Percentiles rank a stretch among this genome's conserved stretches.
Evolutionary conservation across 2,329 filamentous ascomycete genomes (phyloP).

Genomic region (Erysiphe pulchra): DNA sequence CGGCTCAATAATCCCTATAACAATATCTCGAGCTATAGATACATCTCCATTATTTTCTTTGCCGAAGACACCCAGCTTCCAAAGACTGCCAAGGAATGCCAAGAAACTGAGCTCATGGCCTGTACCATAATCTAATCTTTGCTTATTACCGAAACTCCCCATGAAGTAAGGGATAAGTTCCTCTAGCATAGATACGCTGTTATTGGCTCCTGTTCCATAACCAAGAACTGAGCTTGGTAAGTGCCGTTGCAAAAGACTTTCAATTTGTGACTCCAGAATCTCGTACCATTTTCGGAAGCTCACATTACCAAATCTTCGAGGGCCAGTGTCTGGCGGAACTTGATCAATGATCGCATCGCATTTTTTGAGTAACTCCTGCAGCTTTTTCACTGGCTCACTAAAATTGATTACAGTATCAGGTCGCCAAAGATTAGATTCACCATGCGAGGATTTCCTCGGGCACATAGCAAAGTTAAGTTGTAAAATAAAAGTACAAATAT

Average conservation of each 20-base stretch:
- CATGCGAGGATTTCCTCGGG: conserved; percentile 27
- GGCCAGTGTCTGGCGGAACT: conserved; percentile 62
- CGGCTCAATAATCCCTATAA: conserved; percentile 61
- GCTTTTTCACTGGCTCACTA: conserved; percentile 24
- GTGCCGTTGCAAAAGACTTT: conserved; percentile 28
- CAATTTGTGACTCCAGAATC: conserved; percentile 33
- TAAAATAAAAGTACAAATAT: conserved; percentile 66
- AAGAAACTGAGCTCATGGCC: conserved; percentile 90
- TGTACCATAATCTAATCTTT: conserved; percentile 83
- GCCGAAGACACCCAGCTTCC: conserved; percentile 66
- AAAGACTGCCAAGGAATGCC: conserved; percentile 69
- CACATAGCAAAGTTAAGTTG: conserved; percentile 78
- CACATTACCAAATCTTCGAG: conserved; percentile 73
- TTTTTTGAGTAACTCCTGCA: conserved; percentile 39
- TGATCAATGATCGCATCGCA: conserved; percentile 45
- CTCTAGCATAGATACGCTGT: conserved; percentile 22
- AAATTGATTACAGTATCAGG: conserved; percentile 18
- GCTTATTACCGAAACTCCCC: conserved; percentile 66
- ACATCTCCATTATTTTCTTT: conserved; percentile 21
- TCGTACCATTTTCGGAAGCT: conserved; percentile 70
- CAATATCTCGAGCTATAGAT: conserved; percentile 50
- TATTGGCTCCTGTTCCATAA: conserved; percentile 3
- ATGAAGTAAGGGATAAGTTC: conserved; percentile 62
- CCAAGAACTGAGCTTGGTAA: conserved; percentile 22
- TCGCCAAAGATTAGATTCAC: conserved; percentile 25